A percentile compares a stretch with the other conserved stretches of the same genome.
These are phyloP conservation scores for Coleophoma crateriformis DNA, from an alignment of 2,329 filamentous ascomycete genomes.

Conservation along the genomic window DNA sequence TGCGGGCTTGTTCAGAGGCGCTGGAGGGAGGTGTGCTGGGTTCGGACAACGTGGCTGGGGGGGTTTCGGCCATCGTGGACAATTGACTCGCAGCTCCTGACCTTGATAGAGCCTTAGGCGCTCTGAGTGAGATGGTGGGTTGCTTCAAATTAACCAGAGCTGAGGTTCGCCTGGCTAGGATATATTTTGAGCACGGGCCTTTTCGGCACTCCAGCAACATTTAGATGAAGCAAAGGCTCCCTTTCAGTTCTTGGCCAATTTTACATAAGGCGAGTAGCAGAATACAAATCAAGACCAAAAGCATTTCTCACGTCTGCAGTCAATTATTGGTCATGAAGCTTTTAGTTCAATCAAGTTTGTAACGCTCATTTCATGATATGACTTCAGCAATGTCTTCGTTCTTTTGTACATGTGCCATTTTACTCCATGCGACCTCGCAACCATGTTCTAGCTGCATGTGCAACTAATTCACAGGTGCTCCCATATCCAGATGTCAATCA, in stretches of 20 bases:
- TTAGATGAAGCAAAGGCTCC: neutral
- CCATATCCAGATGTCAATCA: slow-evolving; percentile 5
- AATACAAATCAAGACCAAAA: too few relatives aligned
- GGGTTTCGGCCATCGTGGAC: neutral
- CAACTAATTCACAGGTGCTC: too few relatives aligned
- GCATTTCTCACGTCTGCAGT: too few relatives aligned
- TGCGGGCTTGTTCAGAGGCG: slow-evolving; percentile 60
- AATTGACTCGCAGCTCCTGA: neutral
- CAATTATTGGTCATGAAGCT: too few relatives aligned
- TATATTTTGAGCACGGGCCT: neutral
- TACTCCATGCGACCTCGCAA: neutral
- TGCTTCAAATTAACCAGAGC: neutral
- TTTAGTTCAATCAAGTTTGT: too few relatives aligned
- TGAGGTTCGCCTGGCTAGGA: neutral
- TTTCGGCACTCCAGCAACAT: neutral
- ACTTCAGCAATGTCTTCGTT: neutral
- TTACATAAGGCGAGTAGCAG: too few relatives aligned
- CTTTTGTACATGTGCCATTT: neutral
- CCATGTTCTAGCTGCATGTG: too few relatives aligned
- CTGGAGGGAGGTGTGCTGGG: slow-evolving; percentile 25
- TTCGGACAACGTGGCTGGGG: slow-evolving; percentile 11
- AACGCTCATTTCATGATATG: too few relatives aligned
- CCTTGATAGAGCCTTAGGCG: neutral
- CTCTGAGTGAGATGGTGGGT: neutral
- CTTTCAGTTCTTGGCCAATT: too few relatives aligned